Evolutionary conservation across 768 basidiomycete genomes (phyloP).

Genomic region (Coprinopsis cinerea): DNA sequence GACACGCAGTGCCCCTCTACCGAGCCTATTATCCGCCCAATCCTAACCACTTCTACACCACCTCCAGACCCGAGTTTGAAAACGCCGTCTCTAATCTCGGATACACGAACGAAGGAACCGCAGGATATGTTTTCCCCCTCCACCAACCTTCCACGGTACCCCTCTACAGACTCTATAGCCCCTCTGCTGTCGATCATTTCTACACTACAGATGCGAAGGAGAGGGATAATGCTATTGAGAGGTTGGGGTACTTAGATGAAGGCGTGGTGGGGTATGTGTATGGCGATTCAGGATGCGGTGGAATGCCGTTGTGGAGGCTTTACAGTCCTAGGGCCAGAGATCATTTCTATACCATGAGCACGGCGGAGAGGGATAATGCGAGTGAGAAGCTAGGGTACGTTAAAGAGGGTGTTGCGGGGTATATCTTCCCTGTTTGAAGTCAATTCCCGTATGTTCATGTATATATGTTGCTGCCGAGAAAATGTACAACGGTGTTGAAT

Average conservation of each 20-base stretch:
- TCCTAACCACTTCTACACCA: constrained; percentile 13
- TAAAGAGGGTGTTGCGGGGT: constrained; percentile 6
- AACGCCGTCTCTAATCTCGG: constrained; percentile 3
- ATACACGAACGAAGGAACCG: constrained; percentile 7
- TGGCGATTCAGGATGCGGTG: constrained; percentile 6
- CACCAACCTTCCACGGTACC: neutral
- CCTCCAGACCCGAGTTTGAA: neutral
- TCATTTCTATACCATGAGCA: constrained; percentile 14
- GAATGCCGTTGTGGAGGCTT: constrained; percentile 9
- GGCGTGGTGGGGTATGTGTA: constrained; percentile 14
- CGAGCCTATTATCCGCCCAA: constrained; percentile 1
- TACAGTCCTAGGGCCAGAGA: constrained; percentile 5
- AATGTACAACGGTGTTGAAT: too few relatives aligned
- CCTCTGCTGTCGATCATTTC: neutral
- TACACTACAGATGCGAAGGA: constrained; percentile 1
- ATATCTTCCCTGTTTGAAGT: constrained; percentile 8
- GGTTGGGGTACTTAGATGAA: constrained; percentile 9
- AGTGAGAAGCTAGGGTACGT: neutral
- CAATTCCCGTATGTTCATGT: too few relatives aligned
- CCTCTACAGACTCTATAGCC: constrained; percentile 4
- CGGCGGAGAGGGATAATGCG: constrained; percentile 8
- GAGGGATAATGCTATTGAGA: neutral
- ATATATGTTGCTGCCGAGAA: too few relatives aligned
- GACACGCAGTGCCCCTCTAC: constrained; percentile 8
- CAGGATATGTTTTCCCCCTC: constrained; percentile 7